phyloP scores from a whole-genome alignment of 1,284 basidiomycete genomes.

The Vanrija sp. region DNA sequence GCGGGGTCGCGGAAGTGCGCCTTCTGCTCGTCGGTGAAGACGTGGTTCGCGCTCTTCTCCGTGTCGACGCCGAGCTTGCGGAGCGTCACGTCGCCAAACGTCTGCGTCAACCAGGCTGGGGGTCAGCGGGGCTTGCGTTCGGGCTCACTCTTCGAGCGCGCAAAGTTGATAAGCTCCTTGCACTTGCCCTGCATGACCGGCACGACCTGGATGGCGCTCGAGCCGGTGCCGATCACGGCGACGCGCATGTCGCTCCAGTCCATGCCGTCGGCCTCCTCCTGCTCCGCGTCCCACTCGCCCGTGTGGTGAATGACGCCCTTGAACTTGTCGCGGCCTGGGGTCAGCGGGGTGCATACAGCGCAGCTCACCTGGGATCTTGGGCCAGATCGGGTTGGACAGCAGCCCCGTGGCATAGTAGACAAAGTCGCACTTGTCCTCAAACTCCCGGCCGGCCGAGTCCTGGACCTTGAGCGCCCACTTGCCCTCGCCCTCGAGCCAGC shows the following conservation, averaged over 20 bases:
- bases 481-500: constrained; percentile 20
- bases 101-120: constrained; percentile 25
- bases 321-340: constrained; percentile 22
- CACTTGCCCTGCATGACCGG: constrained; percentile 18
- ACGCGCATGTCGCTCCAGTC: constrained; percentile 15
- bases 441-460: not conserved
- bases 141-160: constrained; percentile 14
- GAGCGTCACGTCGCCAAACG: constrained; percentile 19
- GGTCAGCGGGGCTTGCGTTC: not conserved
- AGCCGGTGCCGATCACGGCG: constrained; percentile 17
- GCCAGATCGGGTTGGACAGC: constrained; percentile 29
- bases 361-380: constrained; percentile 20
- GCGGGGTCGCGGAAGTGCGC: constrained; percentile 14
- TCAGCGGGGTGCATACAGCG: constrained; percentile 11
- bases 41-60: constrained; percentile 3
- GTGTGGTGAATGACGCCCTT: constrained; percentile 29
- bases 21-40: constrained; percentile 26
- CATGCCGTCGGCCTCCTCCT: constrained; percentile 14
- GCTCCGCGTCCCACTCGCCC: constrained; percentile 15
- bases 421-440: constrained; percentile 27
- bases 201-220: constrained; percentile 28
- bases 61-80: constrained; percentile 4
- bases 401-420: constrained; percentile 32
- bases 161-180: constrained; percentile 27
- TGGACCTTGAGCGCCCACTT: constrained; percentile 27